Evolutionary conservation across 306 rosid species (phyloP), one percentile per base, ranked within the genome.

Genomic region (Benincasa hispida): DNA sequence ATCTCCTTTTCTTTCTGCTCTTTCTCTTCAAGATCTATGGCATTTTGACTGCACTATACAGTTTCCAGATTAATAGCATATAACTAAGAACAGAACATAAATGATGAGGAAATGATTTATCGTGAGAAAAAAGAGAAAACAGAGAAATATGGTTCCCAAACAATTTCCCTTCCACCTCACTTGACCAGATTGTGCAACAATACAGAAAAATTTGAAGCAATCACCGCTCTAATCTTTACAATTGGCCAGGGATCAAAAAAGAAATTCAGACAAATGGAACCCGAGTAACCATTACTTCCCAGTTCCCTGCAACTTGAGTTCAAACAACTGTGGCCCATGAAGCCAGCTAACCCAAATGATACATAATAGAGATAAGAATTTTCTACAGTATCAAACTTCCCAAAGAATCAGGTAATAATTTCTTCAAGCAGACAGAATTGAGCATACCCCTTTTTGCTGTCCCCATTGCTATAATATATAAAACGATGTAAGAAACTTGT

Each of bases 1-100:
- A 94, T 84, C 85, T 94, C 96, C 84, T 78, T 89, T 78, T 94
- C 95, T 76, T 57, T 87, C 61, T 89, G 84, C 86, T 90, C 96
- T 84, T 94, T 94, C 81, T 89, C 96, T 85, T 88, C 98, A 1
- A 94, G 90, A 85, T 91, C 87, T 45, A 89, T 85, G 25, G 85
- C 84, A 81, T 94, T 94, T 72, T 76, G 86, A 72, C 98, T 94
- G 91, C 85, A 85, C 42, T 41, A 76, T 63, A 57, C n/a, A 76
- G 42, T 76, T 62, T 76, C 15, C 24, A 24, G 14, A 30, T 22
- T 54, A 28, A 21, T 12, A 55, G 22, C 28, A 11, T 34, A 75
- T 8, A 32, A 53, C 78, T 12, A 55, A 54, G 37, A 54, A 55
- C 35, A 19, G 51, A 13, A 13, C 18, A 1, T 50, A 72, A 18